phyloP scores from a whole-genome alignment of 2,329 filamentous ascomycete species.

The Ophiostoma piceae region DNA sequence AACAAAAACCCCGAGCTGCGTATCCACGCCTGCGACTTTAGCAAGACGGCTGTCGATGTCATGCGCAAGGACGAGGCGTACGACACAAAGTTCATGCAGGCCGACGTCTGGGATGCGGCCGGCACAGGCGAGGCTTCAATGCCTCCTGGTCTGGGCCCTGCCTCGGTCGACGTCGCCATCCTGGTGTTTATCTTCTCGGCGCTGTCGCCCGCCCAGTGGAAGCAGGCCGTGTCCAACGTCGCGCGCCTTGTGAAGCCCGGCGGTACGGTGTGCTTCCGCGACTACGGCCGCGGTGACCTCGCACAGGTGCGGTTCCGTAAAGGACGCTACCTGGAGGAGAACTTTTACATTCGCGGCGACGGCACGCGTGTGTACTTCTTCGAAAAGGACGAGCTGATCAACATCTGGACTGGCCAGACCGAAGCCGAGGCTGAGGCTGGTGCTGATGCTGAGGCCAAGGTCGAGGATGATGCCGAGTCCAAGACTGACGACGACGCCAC shows the following conservation, averaged over 20 bases:
- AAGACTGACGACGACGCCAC: background rate
- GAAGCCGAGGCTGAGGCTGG: background rate
- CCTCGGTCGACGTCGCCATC: conserved; percentile 83
- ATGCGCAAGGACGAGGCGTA: conserved; percentile 79
- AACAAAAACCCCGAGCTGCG: conserved; percentile 78
- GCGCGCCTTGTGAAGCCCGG: conserved; percentile 80
- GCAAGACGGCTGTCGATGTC: conserved; percentile 87
- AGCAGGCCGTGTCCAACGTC: conserved; percentile 73
- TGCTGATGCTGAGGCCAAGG: conserved; percentile 20
- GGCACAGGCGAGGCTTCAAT: conserved; percentile 50
- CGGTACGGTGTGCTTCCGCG: conserved; percentile 89
- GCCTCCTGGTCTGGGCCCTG: conserved; percentile 69
- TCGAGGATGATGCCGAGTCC: conserved; percentile 18
- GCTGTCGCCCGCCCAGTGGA: conserved; percentile 79
- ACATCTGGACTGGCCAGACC: conserved; percentile 63
- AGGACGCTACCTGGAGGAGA: conserved; percentile 87
- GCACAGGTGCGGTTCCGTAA: conserved; percentile 97
- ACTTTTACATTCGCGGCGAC: conserved; percentile 94
- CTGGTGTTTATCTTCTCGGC: conserved; percentile 98
- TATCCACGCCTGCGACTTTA: conserved; percentile 94
- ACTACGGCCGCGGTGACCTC: conserved; percentile 92
- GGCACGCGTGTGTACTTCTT: conserved; percentile 98
- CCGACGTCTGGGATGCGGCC: conserved; percentile 92
- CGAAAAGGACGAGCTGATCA: conserved; percentile 71
- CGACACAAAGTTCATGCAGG: conserved; percentile 61